Percentiles rank a stretch among this genome's conserved stretches.
phyloP scores from a whole-genome alignment of 257 asterid genomes.

The Buddleja alternifolia region DNA sequence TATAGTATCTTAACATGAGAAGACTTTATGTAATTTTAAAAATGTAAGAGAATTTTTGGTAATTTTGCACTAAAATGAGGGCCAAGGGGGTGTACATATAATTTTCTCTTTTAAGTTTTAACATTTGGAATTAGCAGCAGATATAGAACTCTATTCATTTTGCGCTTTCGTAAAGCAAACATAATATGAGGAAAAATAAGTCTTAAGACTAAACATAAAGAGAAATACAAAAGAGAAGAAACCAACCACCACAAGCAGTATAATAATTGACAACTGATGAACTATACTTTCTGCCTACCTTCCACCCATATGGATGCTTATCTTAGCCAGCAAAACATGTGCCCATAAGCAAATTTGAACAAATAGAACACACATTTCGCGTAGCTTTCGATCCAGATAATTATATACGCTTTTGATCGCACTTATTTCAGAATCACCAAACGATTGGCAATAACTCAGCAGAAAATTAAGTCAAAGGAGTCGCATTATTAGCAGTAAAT shows the following conservation, averaged over 20 bases:
- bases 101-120: no score
- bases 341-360: not conserved
- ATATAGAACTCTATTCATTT: not conserved
- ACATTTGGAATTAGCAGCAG: no score
- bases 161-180: conserved; percentile 25
- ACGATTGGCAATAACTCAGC: conserved; percentile 24
- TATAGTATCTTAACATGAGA: no score
- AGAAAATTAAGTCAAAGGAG: conserved; percentile 25
- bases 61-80: no score
- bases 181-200: conserved; percentile 12
- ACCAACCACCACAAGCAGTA: conserved; percentile 30
- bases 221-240: conserved; percentile 4
- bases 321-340: conserved; percentile 21
- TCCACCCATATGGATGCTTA: conserved; percentile 28
- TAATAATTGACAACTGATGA: conserved; percentile 27
- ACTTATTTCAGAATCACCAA: conserved; percentile 20
- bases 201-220: conserved; percentile 8
- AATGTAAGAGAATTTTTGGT: no score
- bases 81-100: no score
- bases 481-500: conserved; percentile 39
- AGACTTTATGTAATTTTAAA: no score
- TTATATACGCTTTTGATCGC: not conserved
- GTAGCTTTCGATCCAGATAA: conserved; percentile 2
- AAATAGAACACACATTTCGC: not conserved
- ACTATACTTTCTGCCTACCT: conserved; percentile 1